Evolutionary conservation across 2,329 filamentous ascomycete genomes (phyloP).

Genomic region (Torrubiella hemipterigena): DNA sequence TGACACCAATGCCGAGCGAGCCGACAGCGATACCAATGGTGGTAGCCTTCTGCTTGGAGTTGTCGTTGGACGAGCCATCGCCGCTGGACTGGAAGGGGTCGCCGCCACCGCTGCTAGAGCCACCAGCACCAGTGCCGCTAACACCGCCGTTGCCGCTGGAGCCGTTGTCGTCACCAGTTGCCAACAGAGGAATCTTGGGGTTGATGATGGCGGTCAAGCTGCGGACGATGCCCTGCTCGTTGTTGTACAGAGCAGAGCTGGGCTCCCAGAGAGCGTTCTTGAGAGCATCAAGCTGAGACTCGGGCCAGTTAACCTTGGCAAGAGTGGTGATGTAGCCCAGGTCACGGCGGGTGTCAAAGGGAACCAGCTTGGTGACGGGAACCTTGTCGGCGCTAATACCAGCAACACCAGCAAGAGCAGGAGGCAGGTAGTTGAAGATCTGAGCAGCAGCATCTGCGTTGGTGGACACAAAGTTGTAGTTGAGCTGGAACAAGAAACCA

Average conservation of each 20-base stretch:
- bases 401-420: conserved; percentile 52
- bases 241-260: conserved; percentile 63
- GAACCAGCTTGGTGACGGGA: conserved; percentile 58
- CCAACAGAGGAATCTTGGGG: conserved; percentile 52
- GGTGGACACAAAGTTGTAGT: conserved; percentile 71
- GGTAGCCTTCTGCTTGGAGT: conserved; percentile 48
- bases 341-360: conserved; percentile 57
- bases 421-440: conserved; percentile 69
- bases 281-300: conserved; percentile 54
- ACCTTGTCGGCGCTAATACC: conserved; percentile 46
- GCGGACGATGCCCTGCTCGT: conserved; percentile 50
- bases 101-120: conserved; percentile 20
- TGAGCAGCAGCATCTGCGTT: conserved; percentile 66
- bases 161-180: conserved; percentile 23
- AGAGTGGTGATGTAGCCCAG: conserved; percentile 75
- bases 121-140: conserved; percentile 18
- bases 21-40: conserved; percentile 63
- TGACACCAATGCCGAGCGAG: conserved; percentile 63
- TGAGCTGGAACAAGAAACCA: conserved; percentile 69
- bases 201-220: conserved; percentile 76
- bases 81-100: conserved; percentile 29
- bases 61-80: conserved; percentile 29
- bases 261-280: conserved; percentile 58
- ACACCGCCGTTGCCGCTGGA: conserved; percentile 27
- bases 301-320: conserved; percentile 57